A percentile compares a stretch with the other conserved stretches of the same genome.
Evolutionary conservation across 2,329 filamentous ascomycete species (phyloP).

Genomic region (Aspergillus ustus): DNA sequence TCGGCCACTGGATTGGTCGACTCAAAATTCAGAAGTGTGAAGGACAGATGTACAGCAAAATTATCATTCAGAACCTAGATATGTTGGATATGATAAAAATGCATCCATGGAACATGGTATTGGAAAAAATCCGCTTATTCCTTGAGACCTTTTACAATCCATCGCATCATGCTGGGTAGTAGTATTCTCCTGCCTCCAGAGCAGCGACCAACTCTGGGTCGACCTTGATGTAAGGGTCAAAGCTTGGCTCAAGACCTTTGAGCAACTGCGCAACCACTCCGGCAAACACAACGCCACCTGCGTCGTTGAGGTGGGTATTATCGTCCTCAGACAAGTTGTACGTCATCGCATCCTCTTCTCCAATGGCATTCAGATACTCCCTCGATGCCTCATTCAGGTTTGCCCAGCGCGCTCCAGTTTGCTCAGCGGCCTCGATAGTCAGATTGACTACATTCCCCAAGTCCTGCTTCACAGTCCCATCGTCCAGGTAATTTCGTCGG

Average conservation of each 20-base stretch:
- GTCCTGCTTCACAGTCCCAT: slow-evolving; percentile 7
- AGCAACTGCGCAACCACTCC: slow-evolving; percentile 19
- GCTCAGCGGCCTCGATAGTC: slow-evolving; percentile 17
- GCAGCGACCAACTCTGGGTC: slow-evolving; percentile 17
- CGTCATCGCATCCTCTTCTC: slow-evolving; percentile 14
- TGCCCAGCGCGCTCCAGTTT: slow-evolving; percentile 13
- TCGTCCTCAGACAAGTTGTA: slow-evolving; percentile 18
- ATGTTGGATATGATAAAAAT: background rate
- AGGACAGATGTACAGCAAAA: background rate
- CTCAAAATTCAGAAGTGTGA: too few species aligned
- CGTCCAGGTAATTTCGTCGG: slow-evolving; percentile 9
- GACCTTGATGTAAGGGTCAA: slow-evolving; percentile 12
- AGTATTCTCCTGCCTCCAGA: slow-evolving; percentile 18
- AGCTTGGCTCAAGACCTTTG: slow-evolving; percentile 5
- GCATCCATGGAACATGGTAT: background rate
- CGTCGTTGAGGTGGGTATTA: slow-evolving; percentile 17
- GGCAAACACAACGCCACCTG: slow-evolving; percentile 19
- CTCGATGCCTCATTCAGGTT: slow-evolving; percentile 17
- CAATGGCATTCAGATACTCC: slow-evolving; percentile 19
- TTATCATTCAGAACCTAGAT: background rate
- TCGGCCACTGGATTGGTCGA: background rate
- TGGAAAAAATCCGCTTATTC: background rate
- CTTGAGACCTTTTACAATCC: background rate
- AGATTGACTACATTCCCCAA: slow-evolving; percentile 11
- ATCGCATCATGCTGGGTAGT: background rate